Evolutionary conservation across 495 filamentous ascomycete genomes (phyloP), one percentile per base, ranked within the genome.

Genomic region (Xylaria longipes): DNA sequence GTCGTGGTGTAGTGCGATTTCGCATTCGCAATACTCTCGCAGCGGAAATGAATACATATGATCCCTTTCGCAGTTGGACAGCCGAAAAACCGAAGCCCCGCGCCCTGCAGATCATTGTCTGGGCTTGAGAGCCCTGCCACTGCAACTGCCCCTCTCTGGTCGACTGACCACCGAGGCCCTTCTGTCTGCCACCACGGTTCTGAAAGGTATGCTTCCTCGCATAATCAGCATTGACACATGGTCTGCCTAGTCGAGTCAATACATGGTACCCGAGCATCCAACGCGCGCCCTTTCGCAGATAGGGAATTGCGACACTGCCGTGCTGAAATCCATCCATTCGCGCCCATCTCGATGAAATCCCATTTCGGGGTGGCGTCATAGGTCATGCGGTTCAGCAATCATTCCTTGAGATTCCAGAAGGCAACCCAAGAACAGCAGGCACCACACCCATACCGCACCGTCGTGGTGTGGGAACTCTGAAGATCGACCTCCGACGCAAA

Each of bases 91-190:
- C 57, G 45, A 61, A 33, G 37, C 68, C 58, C 68, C 60, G 61
- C 58, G 68, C 45, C 56, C 68, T 61, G 68, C 45, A 62, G 68
- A 70, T 70, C 68, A 63, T 63, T 37, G 68, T 50, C 68, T 33
- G 35, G 22, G 33, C 41, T 35, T 54, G 35, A 17, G 33, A 35
- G 56, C 25, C 25, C 45, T 54, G 43, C 15, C 45, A n/a, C n/a
- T n/a, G n/a, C n/a, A 11, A 6, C n/a, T 33, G 31, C 48, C 29
- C 43, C 43, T 66, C 63, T 52, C 63, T 35, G 29, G 27, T 17
- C 62, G 27, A 31, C 37, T 60, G 57, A 60, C 52, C 52, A 56
- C 20, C 52, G 39, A 60, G 20, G 33, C 57, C 29, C 33, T 60
- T n/a, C n/a, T 15, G 25, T 66, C 48, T 31, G n/a, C 65, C 17